A percentile compares a stretch with the other conserved stretches of the same genome.
These are phyloP conservation scores for Solanum appendiculatum DNA, from an alignment of 257 asterid species.

Conservation along the genomic window DNA sequence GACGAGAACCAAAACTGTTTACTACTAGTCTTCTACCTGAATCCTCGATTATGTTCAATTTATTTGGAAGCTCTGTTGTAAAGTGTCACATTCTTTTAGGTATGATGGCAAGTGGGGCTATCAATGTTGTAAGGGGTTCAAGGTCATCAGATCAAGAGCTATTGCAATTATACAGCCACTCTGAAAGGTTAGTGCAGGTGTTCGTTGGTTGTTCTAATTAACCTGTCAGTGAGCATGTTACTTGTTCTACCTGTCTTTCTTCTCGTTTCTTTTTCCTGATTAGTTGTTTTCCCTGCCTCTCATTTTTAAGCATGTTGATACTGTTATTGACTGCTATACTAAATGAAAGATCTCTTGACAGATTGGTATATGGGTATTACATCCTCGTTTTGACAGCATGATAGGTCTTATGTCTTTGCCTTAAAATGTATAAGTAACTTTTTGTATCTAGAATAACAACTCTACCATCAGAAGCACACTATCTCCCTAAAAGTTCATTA, in stretches of 20 bases:
- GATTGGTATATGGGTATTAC: background rate
- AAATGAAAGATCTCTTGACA: background rate
- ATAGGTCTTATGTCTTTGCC: background rate
- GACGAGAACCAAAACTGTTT: background rate
- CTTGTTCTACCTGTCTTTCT: background rate
- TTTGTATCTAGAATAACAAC: background rate
- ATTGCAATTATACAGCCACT: slow-evolving; percentile 76
- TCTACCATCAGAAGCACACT: background rate
- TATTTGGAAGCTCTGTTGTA: background rate
- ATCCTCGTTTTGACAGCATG: background rate
- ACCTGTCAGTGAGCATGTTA: background rate
- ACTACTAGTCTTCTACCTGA: background rate
- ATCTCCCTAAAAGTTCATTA: background rate
- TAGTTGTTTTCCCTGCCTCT: background rate
- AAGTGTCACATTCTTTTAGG: slow-evolving; percentile 39
- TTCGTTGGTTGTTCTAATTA: background rate
- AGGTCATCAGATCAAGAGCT: slow-evolving; percentile 87
- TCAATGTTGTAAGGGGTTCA: slow-evolving; percentile 88
- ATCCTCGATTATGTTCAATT: background rate
- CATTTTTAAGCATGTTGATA: background rate
- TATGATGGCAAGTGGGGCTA: slow-evolving; percentile 90
- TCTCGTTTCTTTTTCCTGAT: background rate
- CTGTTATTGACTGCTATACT: background rate
- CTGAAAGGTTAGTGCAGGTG: slow-evolving; percentile 57
- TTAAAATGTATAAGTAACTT: background rate